Percentiles rank a stretch among this genome's conserved stretches.
Evolutionary conservation across 139 green algal species (phyloP).

Genomic region (Axilococcus clingmanii): DNA sequence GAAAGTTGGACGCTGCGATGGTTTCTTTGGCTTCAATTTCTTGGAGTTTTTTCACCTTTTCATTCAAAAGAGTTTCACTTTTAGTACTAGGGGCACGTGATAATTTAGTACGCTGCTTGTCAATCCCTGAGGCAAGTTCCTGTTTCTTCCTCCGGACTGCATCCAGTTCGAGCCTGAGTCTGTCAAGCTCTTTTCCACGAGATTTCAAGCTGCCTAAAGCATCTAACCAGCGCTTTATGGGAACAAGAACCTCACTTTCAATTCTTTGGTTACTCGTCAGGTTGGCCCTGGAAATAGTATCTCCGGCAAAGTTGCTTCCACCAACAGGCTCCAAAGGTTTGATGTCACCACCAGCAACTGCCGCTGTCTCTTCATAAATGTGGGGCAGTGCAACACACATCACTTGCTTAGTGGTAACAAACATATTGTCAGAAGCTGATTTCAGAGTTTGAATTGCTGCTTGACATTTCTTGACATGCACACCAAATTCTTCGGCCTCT

Average conservation of each 20-base stretch:
- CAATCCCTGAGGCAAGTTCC: constrained; percentile 3
- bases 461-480: constrained; percentile 6
- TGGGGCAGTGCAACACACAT: constrained; percentile 6
- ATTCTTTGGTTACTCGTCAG: background rate
- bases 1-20: constrained; percentile 7
- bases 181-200: constrained; percentile 6
- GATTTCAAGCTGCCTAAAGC: constrained; percentile 1
- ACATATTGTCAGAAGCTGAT: constrained; percentile 4
- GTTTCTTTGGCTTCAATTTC: constrained; percentile 64
- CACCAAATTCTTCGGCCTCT: constrained; percentile 3
- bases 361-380: constrained; percentile 11
- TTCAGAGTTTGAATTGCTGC: constrained; percentile 8
- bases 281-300: background rate
- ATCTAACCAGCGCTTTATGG: constrained; percentile 13
- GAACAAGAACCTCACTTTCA: constrained; percentile 10
- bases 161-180: constrained; percentile 6
- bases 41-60: constrained; percentile 35
- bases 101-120: constrained; percentile 14
- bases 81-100: constrained; percentile 15
- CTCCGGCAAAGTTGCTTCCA: background rate
- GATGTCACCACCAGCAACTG: background rate
- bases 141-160: background rate
- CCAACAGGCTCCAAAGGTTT: constrained; percentile 5
- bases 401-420: background rate
- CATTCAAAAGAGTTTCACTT: constrained; percentile 42